Evolutionary conservation across 352 stramenopile species (phyloP).

Genomic region (Pythium vanterpoolii): DNA sequence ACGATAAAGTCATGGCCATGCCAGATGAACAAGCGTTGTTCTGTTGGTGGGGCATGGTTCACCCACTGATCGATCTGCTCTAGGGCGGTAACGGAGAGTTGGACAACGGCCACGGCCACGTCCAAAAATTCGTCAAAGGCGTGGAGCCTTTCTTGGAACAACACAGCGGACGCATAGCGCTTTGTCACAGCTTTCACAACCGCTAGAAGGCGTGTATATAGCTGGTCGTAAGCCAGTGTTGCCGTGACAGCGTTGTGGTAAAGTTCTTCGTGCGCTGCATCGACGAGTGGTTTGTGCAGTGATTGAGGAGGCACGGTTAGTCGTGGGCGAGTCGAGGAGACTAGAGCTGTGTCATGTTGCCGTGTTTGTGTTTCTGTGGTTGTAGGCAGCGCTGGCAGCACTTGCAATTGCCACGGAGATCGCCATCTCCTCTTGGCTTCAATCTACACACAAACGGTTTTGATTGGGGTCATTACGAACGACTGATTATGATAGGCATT

Average conservation of each 20-base stretch:
- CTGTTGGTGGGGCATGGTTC: background rate
- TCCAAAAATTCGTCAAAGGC: constrained; percentile 51
- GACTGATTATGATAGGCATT: no score
- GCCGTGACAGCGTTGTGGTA: constrained; percentile 30
- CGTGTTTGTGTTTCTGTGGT: background rate
- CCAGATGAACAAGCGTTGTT: constrained; percentile 42
- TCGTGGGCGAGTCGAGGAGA: background rate
- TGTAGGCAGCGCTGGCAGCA: constrained; percentile 8
- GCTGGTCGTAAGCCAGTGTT: constrained; percentile 40
- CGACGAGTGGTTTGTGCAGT: background rate
- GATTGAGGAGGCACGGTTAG: background rate
- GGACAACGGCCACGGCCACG: constrained; percentile 30
- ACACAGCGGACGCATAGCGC: constrained; percentile 31
- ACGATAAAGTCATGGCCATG: constrained; percentile 46
- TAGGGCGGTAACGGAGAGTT: constrained; percentile 30
- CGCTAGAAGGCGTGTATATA: constrained; percentile 18
- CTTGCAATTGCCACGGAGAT: constrained; percentile 25
- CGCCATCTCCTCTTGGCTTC: constrained; percentile 19
- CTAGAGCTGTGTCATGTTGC: background rate
- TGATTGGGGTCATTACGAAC: no score
- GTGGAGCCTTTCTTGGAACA: constrained; percentile 62
- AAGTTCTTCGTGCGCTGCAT: constrained; percentile 24
- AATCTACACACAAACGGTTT: no score
- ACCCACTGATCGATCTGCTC: constrained; percentile 44
- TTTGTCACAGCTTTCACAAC: background rate